These are phyloP conservation scores for Botrytis deweyae DNA, from an alignment of 2,329 filamentous ascomycete species.

Conservation along the genomic window DNA sequence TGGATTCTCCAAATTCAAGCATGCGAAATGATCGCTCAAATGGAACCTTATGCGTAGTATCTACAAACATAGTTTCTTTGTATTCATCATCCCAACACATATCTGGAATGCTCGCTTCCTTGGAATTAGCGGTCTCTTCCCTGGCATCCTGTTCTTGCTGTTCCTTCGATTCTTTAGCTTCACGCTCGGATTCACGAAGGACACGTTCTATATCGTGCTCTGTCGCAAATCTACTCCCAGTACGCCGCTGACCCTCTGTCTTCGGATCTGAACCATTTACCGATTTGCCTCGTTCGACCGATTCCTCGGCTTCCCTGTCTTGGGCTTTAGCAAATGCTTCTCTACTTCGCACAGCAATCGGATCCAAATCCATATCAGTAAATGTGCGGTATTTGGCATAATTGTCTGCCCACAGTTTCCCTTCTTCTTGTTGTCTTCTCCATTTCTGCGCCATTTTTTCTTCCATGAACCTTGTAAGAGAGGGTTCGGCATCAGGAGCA, in stretches of 20 bases:
- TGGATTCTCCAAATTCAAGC: conserved; percentile 70
- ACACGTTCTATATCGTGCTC: conserved; percentile 73
- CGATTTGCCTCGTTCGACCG: conserved; percentile 33
- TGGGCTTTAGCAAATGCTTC: conserved; percentile 34
- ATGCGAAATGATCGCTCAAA: conserved; percentile 65
- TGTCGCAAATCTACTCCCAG: conserved; percentile 59
- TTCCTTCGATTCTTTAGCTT: conserved; percentile 69
- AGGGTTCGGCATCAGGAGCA: conserved; percentile 26
- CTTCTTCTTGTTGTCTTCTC: conserved; percentile 34
- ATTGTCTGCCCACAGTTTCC: conserved; percentile 32
- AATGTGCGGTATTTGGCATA: conserved; percentile 36
- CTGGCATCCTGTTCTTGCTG: conserved; percentile 63
- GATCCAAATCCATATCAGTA: conserved; percentile 37
- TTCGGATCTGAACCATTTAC: conserved; percentile 52
- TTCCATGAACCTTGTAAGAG: conserved; percentile 27
- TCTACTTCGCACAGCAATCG: conserved; percentile 35
- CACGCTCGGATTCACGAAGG: conserved; percentile 67
- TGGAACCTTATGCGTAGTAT: conserved; percentile 64
- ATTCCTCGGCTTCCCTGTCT: conserved; percentile 33
- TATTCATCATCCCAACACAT: conserved; percentile 67
- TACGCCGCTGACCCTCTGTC: conserved; percentile 53
- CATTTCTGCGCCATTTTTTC: conserved; percentile 23
- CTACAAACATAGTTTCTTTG: conserved; percentile 58
- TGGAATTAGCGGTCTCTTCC: conserved; percentile 71
- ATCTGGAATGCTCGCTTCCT: conserved; percentile 71